phyloP scores from a whole-genome alignment of 768 basidiomycete genomes.

The Boletellus ananiceps region DNA sequence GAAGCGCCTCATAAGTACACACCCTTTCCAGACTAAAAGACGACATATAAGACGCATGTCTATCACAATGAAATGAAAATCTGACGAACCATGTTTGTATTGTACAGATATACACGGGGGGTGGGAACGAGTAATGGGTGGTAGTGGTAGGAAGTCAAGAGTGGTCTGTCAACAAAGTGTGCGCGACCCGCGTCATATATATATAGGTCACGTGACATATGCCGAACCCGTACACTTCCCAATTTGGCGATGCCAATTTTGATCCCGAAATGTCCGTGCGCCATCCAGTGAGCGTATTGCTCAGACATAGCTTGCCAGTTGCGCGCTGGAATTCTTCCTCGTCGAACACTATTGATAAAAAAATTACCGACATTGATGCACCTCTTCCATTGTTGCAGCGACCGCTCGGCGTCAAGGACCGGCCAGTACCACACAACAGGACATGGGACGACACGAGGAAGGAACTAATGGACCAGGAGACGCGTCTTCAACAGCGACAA shows the following conservation, averaged over 20 bases:
- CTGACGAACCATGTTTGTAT: constrained; percentile 25
- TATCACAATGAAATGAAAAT: not conserved
- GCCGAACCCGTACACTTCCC: constrained; percentile 7
- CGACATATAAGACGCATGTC: constrained; percentile 2
- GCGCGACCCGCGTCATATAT: constrained; percentile 32
- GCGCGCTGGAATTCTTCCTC: constrained; percentile 21
- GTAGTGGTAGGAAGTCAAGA: constrained; percentile 31
- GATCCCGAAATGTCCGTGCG: constrained; percentile 21
- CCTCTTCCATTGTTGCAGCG: constrained; percentile 44
- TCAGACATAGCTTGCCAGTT: not conserved
- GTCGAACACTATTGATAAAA: constrained; percentile 1
- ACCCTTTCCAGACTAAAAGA: constrained; percentile 32
- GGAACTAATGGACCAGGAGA: constrained; percentile 68
- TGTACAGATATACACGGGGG: constrained; percentile 17
- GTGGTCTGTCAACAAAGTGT: constrained; percentile 29
- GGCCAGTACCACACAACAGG: constrained; percentile 56
- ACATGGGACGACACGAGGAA: constrained; percentile 59
- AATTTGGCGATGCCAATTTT: constrained; percentile 15
- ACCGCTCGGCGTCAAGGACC: constrained; percentile 72
- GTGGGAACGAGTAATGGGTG: constrained; percentile 8
- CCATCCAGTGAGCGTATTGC: constrained; percentile 6
- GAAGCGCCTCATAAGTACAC: not conserved
- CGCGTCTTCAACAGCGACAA: constrained; percentile 62
- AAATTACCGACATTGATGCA: constrained; percentile 1
- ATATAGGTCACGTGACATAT: constrained; percentile 30